Conservation (phyloP, 257 asterid genomes). For the Nicotiana undulata region DNA sequence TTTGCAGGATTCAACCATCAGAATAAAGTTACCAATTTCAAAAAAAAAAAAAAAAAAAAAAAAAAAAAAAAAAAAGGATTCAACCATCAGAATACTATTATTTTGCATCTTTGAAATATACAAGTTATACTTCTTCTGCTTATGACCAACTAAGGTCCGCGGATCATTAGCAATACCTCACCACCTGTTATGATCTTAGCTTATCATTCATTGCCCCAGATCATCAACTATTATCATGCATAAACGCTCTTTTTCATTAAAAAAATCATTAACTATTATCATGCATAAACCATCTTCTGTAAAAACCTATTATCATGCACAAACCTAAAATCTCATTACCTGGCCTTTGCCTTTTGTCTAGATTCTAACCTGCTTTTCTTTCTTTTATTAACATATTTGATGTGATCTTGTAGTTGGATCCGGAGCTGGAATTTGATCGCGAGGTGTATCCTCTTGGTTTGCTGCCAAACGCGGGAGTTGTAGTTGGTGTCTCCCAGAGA, state of each 20-base stretch:
- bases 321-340: neutral
- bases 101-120: neutral
- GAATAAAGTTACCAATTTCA: no score
- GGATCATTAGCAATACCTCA: neutral
- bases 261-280: neutral
- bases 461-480: slow-evolving; percentile 95
- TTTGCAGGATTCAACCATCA: neutral
- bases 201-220: neutral
- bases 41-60: no score
- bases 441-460: slow-evolving; percentile 99
- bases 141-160: neutral
- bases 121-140: neutral
- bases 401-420: slow-evolving; percentile 73
- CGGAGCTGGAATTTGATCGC: slow-evolving; percentile 98
- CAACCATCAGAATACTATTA: neutral
- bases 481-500: slow-evolving; percentile 98
- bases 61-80: no score
- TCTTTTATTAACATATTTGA: slow-evolving; percentile 19
- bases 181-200: neutral
- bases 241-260: neutral
- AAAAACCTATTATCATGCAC: neutral
- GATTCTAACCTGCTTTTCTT: neutral
- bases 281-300: neutral
- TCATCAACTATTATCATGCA: neutral
- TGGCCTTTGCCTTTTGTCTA: neutral